These are phyloP conservation scores for Boletellus sp. DNA, from an alignment of 1,284 basidiomycete species.

Conservation along the genomic window DNA sequence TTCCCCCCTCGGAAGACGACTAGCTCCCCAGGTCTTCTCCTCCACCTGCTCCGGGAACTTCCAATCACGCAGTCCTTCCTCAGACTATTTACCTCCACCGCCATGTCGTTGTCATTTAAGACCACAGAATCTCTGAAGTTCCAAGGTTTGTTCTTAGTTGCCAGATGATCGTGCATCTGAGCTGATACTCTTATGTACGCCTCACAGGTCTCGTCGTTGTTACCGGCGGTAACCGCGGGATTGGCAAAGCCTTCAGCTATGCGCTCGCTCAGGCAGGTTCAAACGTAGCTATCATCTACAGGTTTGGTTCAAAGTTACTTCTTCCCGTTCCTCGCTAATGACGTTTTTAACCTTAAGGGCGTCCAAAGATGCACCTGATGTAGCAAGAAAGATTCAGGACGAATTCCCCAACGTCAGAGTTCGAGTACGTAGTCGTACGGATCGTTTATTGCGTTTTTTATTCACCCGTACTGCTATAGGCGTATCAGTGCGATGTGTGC, in stretches of 20 bases:
- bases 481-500: conserved; percentile 43
- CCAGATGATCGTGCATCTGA: not conserved
- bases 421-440: conserved; percentile 21
- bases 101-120: conserved; percentile 6
- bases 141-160: conserved; percentile 5
- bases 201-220: conserved; percentile 28
- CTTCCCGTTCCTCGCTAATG: not conserved
- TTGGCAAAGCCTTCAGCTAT: conserved; percentile 44
- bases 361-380: conserved; percentile 38
- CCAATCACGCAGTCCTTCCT: conserved; percentile 5
- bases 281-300: conserved; percentile 45
- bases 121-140: conserved; percentile 3
- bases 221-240: conserved; percentile 45
- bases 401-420: conserved; percentile 24
- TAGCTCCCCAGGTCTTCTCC: no score
- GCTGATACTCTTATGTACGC: not conserved
- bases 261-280: conserved; percentile 42
- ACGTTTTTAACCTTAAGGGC: conserved; percentile 9
- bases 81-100: not conserved
- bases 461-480: conserved; percentile 24
- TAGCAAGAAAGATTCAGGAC: conserved; percentile 31
- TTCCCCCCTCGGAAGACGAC: no score
- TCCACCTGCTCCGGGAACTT: not conserved
- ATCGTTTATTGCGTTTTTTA: not conserved
- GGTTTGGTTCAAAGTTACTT: conserved; percentile 9